These are phyloP conservation scores for Eudorina sp. DNA, from an alignment of 139 green algal species.

Conservation along the genomic window DNA sequence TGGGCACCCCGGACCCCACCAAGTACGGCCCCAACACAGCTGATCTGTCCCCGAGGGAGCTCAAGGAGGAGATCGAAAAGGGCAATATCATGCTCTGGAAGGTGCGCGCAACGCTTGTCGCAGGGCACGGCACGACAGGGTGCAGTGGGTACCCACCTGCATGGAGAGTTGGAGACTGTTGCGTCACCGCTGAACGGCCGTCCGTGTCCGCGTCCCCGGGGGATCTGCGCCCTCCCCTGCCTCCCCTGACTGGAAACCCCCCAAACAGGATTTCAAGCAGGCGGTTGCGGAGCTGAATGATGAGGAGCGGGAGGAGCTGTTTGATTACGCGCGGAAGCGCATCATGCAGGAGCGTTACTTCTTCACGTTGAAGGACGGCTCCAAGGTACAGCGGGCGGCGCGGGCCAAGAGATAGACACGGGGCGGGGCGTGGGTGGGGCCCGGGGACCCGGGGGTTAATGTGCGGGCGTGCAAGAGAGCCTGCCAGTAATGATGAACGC, in stretches of 20 bases:
- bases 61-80: constrained; percentile 55
- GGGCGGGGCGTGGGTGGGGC: too few species aligned
- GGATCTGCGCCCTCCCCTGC: too few species aligned
- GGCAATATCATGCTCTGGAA: constrained; percentile 55
- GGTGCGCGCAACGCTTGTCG: neutral
- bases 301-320: constrained; percentile 32
- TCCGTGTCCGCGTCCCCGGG: too few species aligned
- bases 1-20: constrained; percentile 57
- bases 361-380: constrained; percentile 28
- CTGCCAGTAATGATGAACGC: too few species aligned
- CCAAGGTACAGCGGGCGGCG: too few species aligned
- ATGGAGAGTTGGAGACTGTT: too few species aligned
- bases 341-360: constrained; percentile 47
- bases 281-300: neutral
- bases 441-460: too few species aligned
- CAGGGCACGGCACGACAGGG: neutral
- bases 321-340: neutral
- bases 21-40: constrained; percentile 50
- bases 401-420: too few species aligned
- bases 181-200: too few species aligned
- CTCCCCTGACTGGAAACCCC: too few species aligned
- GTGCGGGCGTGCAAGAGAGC: too few species aligned
- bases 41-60: constrained; percentile 28
- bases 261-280: constrained; percentile 38
- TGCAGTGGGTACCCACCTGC: too few species aligned